Evolutionary conservation across 2,329 filamentous ascomycete species (phyloP).

Genomic region (Paecilomyces niveus): DNA sequence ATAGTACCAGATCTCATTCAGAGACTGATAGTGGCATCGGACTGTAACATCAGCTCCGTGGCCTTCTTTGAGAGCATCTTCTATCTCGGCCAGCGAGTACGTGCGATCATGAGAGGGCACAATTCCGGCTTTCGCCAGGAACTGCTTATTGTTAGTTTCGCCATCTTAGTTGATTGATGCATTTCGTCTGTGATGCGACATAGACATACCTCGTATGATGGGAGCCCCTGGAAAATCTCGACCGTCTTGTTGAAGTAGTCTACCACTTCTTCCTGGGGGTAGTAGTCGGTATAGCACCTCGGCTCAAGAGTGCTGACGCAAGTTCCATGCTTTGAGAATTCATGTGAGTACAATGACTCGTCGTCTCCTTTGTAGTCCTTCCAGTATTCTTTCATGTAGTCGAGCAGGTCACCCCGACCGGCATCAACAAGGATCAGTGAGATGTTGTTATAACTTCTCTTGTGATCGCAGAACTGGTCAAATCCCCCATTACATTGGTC

Average conservation of each 20-base stretch:
- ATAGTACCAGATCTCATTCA: slow-evolving; percentile 56
- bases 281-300: slow-evolving; percentile 58
- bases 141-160: slow-evolving; percentile 22
- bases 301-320: slow-evolving; percentile 64
- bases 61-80: slow-evolving; percentile 48
- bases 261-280: slow-evolving; percentile 55
- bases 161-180: not conserved
- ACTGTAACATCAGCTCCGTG: slow-evolving; percentile 53
- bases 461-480: slow-evolving; percentile 57
- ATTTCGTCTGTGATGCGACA: not conserved
- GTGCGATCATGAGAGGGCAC: slow-evolving; percentile 45
- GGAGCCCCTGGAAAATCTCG: slow-evolving; percentile 58
- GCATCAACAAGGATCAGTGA: slow-evolving; percentile 52
- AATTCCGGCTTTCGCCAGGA: slow-evolving; percentile 56
- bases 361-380: slow-evolving; percentile 60
- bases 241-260: slow-evolving; percentile 64
- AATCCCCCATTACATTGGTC: slow-evolving; percentile 65
- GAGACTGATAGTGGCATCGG: slow-evolving; percentile 43
- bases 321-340: slow-evolving; percentile 70
- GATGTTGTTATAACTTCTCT: slow-evolving; percentile 59
- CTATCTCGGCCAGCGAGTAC: slow-evolving; percentile 54
- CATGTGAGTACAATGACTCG: slow-evolving; percentile 64
- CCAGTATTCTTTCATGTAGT: slow-evolving; percentile 66
- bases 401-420: slow-evolving; percentile 50
- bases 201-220: slow-evolving; percentile 51